These are phyloP conservation scores for Pyracantha coccinea DNA, from an alignment of 331 rosid species.

Conservation along the genomic window DNA sequence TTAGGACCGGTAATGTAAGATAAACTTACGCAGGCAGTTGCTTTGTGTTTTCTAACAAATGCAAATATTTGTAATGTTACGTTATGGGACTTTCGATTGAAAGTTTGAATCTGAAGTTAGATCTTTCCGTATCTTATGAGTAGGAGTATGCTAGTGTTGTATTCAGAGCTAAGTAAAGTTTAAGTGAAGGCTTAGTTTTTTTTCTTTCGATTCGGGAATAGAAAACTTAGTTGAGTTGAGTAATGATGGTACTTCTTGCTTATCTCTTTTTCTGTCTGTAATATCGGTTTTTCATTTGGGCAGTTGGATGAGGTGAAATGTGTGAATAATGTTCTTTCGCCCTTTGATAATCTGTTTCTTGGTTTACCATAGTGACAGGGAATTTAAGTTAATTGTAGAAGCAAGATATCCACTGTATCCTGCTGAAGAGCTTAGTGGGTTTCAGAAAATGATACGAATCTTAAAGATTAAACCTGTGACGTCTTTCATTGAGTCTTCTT, in stretches of 20 bases:
- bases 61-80: neutral
- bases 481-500: conserved; percentile 16
- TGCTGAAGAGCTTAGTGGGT: neutral
- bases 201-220: no score
- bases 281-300: no score
- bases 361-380: neutral
- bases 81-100: neutral
- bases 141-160: neutral
- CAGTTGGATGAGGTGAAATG: no score
- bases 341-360: neutral
- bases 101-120: neutral
- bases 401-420: neutral
- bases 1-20: no score
- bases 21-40: no score
- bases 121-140: neutral
- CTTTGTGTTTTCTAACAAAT: neutral
- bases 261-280: no score
- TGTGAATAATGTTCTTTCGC: neutral
- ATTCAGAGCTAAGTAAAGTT: neutral
- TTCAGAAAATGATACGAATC: conserved; percentile 44
- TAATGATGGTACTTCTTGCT: no score
- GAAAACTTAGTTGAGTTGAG: no score
- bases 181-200: neutral
- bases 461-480: conserved; percentile 33
- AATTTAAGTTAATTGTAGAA: neutral